Evolutionary conservation across 2,329 filamentous ascomycete genomes (phyloP), one percentile per base, ranked within the genome.

Genomic region (Leptographium wingfieldii): DNA sequence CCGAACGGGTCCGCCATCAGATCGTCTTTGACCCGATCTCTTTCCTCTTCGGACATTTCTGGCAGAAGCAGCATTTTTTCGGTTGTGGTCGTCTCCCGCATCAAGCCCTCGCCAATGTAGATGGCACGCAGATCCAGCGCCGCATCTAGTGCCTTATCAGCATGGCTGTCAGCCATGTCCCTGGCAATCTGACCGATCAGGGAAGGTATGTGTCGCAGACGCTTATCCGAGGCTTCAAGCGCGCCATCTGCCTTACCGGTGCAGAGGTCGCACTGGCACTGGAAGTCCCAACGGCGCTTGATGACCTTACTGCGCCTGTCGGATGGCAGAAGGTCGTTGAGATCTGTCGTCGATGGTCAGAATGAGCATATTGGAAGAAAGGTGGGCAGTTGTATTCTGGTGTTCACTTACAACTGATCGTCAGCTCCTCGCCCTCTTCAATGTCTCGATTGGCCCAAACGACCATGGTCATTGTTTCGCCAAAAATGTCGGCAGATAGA

Each of bases 241-340:
- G 59, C 60, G 1, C 29, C 27, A 0, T 58, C 52, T 9, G 62
- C 2, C 12, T 27, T 46, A 0, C 57, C 55, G 16, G 62, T 38
- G 62, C 68, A 70, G 27, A 69, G 63, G 11, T 27, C 27, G 62
- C 69, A 70, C 54, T 60, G 63, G 67, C 68, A 70, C 16, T 58
- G 43, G 62, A 70, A 69, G n/a, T 65, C 66, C 66, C 66, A 70
- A 49, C 65, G 65, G 19, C 43, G 53, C 16, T 58, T 58, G 27
- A 68, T 65, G 10, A 43, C 40, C 5, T 49, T 14, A 5, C 63
- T 63, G 43, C 68, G 66, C n/a, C 63, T 53, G 4, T 49, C 22
- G 54, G 59, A 63, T 25, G 66, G 62, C n/a, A 68, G 61, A 35
- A 62, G 62, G 33, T 60, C 59, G 29, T 60, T 31, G 14, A 65